These are phyloP conservation scores for Schizothecium vesticola DNA, from an alignment of 495 filamentous ascomycete genomes.

Conservation along the genomic window DNA sequence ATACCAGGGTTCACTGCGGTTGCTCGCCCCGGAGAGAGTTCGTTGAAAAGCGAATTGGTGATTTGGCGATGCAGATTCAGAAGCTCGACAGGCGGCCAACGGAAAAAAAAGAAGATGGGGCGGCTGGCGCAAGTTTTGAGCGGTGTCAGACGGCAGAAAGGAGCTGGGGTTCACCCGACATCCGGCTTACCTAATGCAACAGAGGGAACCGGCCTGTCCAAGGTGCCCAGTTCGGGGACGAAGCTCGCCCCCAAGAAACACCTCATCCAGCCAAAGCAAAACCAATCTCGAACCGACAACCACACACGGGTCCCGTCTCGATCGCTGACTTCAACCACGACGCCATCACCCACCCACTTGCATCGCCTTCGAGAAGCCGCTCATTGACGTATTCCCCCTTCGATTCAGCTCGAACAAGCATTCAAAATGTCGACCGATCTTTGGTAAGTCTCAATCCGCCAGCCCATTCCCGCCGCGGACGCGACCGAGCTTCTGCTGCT, in stretches of 20 bases:
- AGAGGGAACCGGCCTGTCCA: slow-evolving; percentile 4
- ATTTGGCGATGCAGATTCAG: slow-evolving; percentile 2
- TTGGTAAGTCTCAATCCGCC: slow-evolving; percentile 35
- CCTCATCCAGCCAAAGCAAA: slow-evolving; percentile 26
- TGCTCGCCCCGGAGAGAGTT: slow-evolving; percentile 26
- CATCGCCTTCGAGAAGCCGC: slow-evolving; percentile 11
- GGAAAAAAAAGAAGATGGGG: slow-evolving; percentile 10
- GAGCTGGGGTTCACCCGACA: slow-evolving; percentile 12
- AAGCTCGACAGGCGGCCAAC: not conserved
- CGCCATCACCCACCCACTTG: slow-evolving; percentile 17
- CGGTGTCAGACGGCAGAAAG: slow-evolving; percentile 17
- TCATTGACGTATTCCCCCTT: slow-evolving; percentile 19
- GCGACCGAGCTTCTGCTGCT: slow-evolving; percentile 22
- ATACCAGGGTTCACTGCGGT: slow-evolving; percentile 31
- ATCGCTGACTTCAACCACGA: slow-evolving; percentile 9
- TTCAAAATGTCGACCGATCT: slow-evolving; percentile 38
- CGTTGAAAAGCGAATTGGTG: slow-evolving; percentile 8
- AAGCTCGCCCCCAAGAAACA: slow-evolving; percentile 35
- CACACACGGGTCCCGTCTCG: slow-evolving; percentile 18
- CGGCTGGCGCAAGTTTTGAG: not conserved
- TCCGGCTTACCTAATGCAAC: slow-evolving; percentile 27
- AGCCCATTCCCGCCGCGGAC: slow-evolving; percentile 14
- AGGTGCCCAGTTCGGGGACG: slow-evolving; percentile 14
- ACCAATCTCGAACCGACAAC: slow-evolving; percentile 27
- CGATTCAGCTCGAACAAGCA: slow-evolving; percentile 24